These are phyloP conservation scores for Lactarius sp. DNA, from an alignment of 768 basidiomycete species.

Conservation along the genomic window DNA sequence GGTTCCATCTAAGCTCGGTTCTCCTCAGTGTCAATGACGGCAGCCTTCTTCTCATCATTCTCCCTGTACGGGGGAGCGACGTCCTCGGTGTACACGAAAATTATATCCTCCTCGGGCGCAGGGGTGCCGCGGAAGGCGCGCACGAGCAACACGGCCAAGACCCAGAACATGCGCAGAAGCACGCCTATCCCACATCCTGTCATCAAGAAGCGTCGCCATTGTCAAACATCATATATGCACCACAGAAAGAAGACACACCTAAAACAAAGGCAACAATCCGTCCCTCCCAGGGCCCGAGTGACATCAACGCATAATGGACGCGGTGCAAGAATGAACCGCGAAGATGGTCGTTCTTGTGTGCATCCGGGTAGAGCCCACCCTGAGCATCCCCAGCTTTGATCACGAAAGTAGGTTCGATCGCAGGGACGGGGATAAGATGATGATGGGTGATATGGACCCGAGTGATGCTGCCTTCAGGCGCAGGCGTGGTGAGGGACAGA, in stretches of 20 bases:
- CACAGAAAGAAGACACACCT: constrained; percentile 40
- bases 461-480: not conserved
- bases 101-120: constrained; percentile 32
- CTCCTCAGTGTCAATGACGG: not conserved
- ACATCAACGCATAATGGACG: constrained; percentile 58
- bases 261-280: constrained; percentile 79
- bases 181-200: constrained; percentile 83
- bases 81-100: constrained; percentile 18
- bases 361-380: not conserved
- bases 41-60: constrained; percentile 10
- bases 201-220: not conserved
- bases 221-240: not conserved
- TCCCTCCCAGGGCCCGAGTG: constrained; percentile 79
- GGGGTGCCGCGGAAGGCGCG: constrained; percentile 46
- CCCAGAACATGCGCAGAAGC: constrained; percentile 75
- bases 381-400: not conserved
- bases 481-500: not conserved
- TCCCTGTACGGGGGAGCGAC: constrained; percentile 5
- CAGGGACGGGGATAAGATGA: not conserved
- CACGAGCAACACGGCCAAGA: constrained; percentile 55
- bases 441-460: constrained; percentile 10
- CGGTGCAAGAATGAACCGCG: constrained; percentile 35
- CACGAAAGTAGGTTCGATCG: not conserved
- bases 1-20: not conserved
- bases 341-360: constrained; percentile 27